Base-by-base conservation (phyloP, 163 green algal genomes). In the Prototheca stagnorum region DNA sequence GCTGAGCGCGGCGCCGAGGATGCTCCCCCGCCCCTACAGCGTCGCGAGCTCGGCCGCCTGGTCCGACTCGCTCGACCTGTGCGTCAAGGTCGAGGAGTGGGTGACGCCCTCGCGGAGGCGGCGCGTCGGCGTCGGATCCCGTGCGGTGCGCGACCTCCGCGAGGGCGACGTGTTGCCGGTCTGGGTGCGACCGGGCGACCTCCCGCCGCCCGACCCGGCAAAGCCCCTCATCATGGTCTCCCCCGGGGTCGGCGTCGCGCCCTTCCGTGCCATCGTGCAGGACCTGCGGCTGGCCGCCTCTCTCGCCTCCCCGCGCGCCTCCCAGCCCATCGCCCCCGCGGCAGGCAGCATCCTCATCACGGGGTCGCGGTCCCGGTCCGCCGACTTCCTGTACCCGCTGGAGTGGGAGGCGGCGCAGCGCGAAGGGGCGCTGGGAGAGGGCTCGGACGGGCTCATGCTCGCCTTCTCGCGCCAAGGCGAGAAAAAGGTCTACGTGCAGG, bases 201-300 rank as follows among this genome's bases (percentile, higher is more conserved):
- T 94, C 7, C 55, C 82, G 53, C 81, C 78, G 20, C 35, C 62
- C 11, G 49, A 54, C 1, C 53, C 37, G 1, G 39, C 26, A 2
- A 35, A 52, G 7, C 80, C 79, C 2, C 55, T 93, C 26, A 56
- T 94, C 15, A 48, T 94, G 46, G 59, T 95, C 0, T 84, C 84
- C 1, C 82, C 86, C 1, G 86, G 86, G 37, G 95, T 86, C 14
- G 86, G 86, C 3, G 78, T 94, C 11, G 86, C 86, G 4, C 86
- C 86, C 19, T 93, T 95, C 54, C 70, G 81, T 8, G 62, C 81
- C 3, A 85, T 95, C 47, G 53, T 92, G 4, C 67, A 92, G 49
- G 57, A 92, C 17, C 62, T 31, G 7, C 14, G 17, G 37, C 40
- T 47, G 40, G 6, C 5, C 40, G n/a, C 5, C 19, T 9, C 17